phyloP scores from a whole-genome alignment of 2,329 filamentous ascomycete genomes.

The Aspergillus candidus region DNA sequence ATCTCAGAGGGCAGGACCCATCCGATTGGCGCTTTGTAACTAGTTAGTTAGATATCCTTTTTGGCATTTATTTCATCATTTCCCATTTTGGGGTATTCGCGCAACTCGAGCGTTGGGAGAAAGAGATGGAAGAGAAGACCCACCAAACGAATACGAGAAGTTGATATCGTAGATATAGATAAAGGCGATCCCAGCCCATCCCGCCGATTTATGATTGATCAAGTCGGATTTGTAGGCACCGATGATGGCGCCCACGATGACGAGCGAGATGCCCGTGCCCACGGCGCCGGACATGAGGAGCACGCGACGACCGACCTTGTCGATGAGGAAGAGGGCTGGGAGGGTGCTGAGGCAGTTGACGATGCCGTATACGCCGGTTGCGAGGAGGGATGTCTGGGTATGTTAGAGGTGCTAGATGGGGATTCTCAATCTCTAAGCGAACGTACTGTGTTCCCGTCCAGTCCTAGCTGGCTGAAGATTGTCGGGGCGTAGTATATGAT shows the following conservation, averaged over 20 bases:
- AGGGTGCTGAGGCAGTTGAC: slow-evolving; percentile 33
- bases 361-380: slow-evolving; percentile 35
- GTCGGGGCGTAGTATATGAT: slow-evolving; percentile 47
- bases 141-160: slow-evolving; percentile 35
- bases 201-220: slow-evolving; percentile 24
- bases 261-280: slow-evolving; percentile 31
- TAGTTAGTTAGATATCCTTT: neutral
- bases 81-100: too few relatives aligned
- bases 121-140: slow-evolving; percentile 3
- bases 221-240: slow-evolving; percentile 27
- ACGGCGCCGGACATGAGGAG: slow-evolving; percentile 33
- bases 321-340: slow-evolving; percentile 30
- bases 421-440: neutral
- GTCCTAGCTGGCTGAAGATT: slow-evolving; percentile 42
- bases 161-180: slow-evolving; percentile 36
- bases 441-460: slow-evolving; percentile 29
- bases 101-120: neutral
- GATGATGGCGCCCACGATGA: slow-evolving; percentile 31
- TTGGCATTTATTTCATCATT: too few relatives aligned
- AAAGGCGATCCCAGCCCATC: slow-evolving; percentile 34
- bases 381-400: slow-evolving; percentile 27
- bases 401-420: neutral
- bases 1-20: slow-evolving; percentile 38
- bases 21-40: slow-evolving; percentile 27
- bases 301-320: slow-evolving; percentile 28